phyloP scores from a whole-genome alignment of 495 filamentous ascomycete genomes.

The Penicillium chermesinum region DNA sequence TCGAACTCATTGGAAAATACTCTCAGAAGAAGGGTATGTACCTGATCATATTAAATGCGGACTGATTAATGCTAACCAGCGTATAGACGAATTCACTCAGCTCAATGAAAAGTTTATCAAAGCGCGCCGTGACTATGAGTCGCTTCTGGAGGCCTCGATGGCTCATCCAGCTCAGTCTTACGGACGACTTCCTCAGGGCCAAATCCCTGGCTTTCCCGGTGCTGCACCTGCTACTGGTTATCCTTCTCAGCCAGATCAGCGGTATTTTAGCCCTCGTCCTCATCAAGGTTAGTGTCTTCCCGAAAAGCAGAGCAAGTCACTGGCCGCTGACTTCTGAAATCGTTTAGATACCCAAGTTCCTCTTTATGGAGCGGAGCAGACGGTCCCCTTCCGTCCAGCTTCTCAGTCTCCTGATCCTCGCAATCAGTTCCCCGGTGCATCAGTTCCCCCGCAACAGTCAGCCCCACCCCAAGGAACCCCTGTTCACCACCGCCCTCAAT shows the following conservation, averaged over 20 bases:
- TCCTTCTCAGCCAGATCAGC: conserved; percentile 55
- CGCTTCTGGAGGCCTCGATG: conserved; percentile 94
- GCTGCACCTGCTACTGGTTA: conserved; percentile 47
- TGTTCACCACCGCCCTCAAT: conserved; percentile 56
- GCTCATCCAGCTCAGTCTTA: conserved; percentile 76
- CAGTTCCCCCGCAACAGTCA: conserved; percentile 29
- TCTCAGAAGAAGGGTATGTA: conserved; percentile 92
- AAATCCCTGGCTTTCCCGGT: conserved; percentile 62
- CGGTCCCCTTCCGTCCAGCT: conserved; percentile 33
- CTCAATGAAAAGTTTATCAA: conserved; percentile 99
- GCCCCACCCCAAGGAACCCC: conserved; percentile 20
- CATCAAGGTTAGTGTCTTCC: conserved; percentile 24
- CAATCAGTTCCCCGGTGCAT: conserved; percentile 28
- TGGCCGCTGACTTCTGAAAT: not conserved
- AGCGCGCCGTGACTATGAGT: conserved; percentile 91
- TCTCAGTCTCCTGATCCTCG: conserved; percentile 45
- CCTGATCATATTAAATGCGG: not conserved
- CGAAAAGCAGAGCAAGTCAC: not conserved
- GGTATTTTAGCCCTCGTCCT: conserved; percentile 63
- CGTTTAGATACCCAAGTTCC: conserved; percentile 28
- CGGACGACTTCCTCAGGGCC: conserved; percentile 55
- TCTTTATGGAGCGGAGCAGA: conserved; percentile 34
- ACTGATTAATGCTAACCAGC: conserved; percentile 14
- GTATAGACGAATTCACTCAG: conserved; percentile 89
- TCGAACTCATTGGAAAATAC: conserved; percentile 98